Evolutionary conservation across 139 green algal genomes (phyloP).

Genomic region (Mesostigma viride): DNA sequence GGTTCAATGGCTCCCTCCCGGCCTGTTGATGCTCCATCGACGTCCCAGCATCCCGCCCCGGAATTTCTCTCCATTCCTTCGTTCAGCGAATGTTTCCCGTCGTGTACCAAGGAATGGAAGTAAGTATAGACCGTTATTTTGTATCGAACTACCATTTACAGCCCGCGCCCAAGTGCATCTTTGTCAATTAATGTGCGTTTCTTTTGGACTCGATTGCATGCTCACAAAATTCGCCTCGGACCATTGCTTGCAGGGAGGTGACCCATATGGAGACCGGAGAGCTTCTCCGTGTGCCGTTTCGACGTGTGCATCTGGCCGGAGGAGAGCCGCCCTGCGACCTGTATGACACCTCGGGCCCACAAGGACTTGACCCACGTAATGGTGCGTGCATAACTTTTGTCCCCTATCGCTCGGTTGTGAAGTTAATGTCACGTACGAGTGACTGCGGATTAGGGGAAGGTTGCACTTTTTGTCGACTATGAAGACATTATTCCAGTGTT

Average conservation of each 20-base stretch:
- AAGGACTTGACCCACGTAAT: constrained; percentile 38
- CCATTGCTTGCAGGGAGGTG: constrained; percentile 15
- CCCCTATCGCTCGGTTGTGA: too few species aligned
- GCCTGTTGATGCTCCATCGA: too few species aligned
- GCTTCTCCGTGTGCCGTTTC: constrained; percentile 62
- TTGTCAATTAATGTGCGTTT: neutral
- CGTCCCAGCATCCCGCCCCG: neutral
- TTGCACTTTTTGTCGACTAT: too few species aligned
- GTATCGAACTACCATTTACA: neutral
- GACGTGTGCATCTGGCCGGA: constrained; percentile 63
- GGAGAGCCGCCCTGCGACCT: constrained; percentile 65
- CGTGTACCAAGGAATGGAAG: constrained; percentile 21
- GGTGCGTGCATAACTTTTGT: constrained; percentile 9
- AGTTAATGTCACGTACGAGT: too few species aligned
- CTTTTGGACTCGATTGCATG: constrained; percentile 8
- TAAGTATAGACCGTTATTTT: neutral
- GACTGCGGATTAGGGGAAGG: too few species aligned
- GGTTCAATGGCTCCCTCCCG: too few species aligned
- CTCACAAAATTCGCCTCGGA: neutral
- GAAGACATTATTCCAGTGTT: too few species aligned
- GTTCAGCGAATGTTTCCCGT: constrained; percentile 18
- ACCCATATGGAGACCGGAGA: constrained; percentile 10
- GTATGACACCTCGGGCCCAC: constrained; percentile 80
- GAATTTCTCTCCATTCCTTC: constrained; percentile 23
- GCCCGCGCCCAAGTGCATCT: neutral